Evolutionary conservation across 2,329 filamentous ascomycete genomes (phyloP).

Genomic region (Ascochyta clinopodiicola): DNA sequence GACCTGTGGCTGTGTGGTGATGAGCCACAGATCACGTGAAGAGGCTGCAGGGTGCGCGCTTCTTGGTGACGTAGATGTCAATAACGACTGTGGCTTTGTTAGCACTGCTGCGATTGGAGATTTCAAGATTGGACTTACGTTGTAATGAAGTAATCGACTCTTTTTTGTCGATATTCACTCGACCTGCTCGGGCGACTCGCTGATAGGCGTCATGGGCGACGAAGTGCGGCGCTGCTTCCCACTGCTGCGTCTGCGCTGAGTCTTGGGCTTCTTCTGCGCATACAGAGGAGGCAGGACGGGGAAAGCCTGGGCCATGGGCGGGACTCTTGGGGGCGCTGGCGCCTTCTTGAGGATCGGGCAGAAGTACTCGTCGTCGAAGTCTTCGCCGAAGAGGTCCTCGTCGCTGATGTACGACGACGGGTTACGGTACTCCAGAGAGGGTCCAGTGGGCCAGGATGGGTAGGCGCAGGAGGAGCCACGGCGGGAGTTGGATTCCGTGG

Average conservation of each 20-base stretch:
- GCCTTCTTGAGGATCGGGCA: constrained; percentile 48
- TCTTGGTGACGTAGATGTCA: constrained; percentile 20
- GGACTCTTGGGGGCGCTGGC: constrained; percentile 49
- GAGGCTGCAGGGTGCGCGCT: constrained; percentile 20
- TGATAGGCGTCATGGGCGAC: constrained; percentile 53
- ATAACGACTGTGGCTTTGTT: constrained; percentile 27
- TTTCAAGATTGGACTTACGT: constrained; percentile 23
- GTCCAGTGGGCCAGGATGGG: constrained; percentile 50
- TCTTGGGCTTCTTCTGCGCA: constrained; percentile 50
- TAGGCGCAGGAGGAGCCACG: constrained; percentile 49
- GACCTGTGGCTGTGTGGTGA: constrained; percentile 4
- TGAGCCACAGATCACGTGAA: constrained; percentile 13
- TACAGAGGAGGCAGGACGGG: constrained; percentile 50
- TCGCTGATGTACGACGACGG: constrained; percentile 52
- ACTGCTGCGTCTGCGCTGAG: constrained; percentile 49
- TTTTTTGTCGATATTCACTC: constrained; percentile 37
- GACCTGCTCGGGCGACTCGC: constrained; percentile 48
- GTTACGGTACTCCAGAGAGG: constrained; percentile 46
- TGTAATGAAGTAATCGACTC: constrained; percentile 1
- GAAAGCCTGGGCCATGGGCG: constrained; percentile 44
- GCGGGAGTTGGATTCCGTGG: constrained; percentile 35
- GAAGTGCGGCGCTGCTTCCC: constrained; percentile 49
- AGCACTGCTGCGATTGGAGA: constrained; percentile 17
- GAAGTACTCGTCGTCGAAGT: constrained; percentile 42
- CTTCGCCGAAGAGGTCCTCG: constrained; percentile 50